These are phyloP conservation scores for Aspergillus udagawae DNA, from an alignment of 2,329 filamentous ascomycete genomes.

Conservation along the genomic window DNA sequence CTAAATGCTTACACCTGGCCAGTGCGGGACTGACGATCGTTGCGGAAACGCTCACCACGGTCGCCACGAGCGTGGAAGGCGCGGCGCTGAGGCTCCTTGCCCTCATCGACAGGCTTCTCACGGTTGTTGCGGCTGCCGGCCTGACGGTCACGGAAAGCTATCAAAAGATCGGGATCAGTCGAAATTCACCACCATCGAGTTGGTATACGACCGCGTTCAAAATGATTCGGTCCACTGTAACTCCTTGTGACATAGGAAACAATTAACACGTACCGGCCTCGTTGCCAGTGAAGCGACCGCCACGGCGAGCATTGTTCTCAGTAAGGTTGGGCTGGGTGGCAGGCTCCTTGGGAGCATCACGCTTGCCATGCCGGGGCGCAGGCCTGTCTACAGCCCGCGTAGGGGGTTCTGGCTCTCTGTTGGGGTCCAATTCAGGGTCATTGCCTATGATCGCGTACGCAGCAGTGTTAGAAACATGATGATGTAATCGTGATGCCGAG, in stretches of 20 bases:
- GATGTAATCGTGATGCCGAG: slow-evolving; percentile 23
- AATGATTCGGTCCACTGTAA: not conserved
- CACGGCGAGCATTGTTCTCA: slow-evolving; percentile 41
- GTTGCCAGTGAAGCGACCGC: slow-evolving; percentile 62
- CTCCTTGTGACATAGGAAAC: not conserved
- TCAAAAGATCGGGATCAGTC: slow-evolving; percentile 13
- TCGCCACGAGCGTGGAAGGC: slow-evolving; percentile 56
- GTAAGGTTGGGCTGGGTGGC: slow-evolving; percentile 44
- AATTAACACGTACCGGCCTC: slow-evolving; percentile 71
- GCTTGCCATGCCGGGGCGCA: slow-evolving; percentile 72
- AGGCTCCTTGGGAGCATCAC: slow-evolving; percentile 74
- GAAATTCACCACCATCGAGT: slow-evolving; percentile 2
- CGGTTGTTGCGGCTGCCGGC: slow-evolving; percentile 81
- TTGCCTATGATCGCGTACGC: slow-evolving; percentile 51
- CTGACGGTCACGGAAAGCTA: slow-evolving; percentile 86
- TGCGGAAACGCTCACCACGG: slow-evolving; percentile 52
- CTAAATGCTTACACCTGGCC: slow-evolving; percentile 52
- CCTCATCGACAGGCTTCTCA: slow-evolving; percentile 70
- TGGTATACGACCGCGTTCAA: not conserved
- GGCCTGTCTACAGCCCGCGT: slow-evolving; percentile 88
- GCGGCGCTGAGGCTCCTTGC: slow-evolving; percentile 43
- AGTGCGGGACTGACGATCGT: slow-evolving; percentile 61
- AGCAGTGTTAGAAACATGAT: slow-evolving; percentile 26
- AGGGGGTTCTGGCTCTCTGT: slow-evolving; percentile 71
- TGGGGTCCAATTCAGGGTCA: slow-evolving; percentile 66